A percentile compares a stretch with the other conserved stretches of the same genome.
phyloP scores from a whole-genome alignment of 1,139 yeast genomes.

The Komagataea norvegica region DNA sequence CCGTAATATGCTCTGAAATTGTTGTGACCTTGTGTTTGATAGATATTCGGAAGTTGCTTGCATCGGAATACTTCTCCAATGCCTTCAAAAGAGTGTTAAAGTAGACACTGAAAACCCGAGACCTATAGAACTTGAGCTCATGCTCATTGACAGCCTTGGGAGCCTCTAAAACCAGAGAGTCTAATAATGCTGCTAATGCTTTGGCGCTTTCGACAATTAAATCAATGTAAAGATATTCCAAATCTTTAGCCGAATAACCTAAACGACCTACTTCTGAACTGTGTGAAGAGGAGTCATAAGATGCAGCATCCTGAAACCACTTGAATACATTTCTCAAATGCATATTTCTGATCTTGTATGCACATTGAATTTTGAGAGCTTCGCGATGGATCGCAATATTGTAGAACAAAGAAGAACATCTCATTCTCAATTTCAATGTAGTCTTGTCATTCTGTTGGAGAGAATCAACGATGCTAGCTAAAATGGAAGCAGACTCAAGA shows the following conservation, averaged over 20 bases:
- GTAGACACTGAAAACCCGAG: constrained; percentile 64
- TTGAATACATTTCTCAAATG: constrained; percentile 56
- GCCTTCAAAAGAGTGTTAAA: constrained; percentile 69
- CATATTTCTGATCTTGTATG: constrained; percentile 52
- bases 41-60: constrained; percentile 32
- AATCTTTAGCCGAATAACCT: constrained; percentile 33
- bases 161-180: constrained; percentile 53
- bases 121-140: constrained; percentile 54
- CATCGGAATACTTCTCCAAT: constrained; percentile 51
- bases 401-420: constrained; percentile 52
- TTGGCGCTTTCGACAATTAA: constrained; percentile 63
- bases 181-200: constrained; percentile 51
- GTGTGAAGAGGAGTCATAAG: constrained; percentile 27
- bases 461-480: constrained; percentile 34
- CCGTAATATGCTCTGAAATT: constrained; percentile 63
- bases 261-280: constrained; percentile 11
- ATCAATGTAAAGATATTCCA: constrained; percentile 55
- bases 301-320: constrained; percentile 60
- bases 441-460: constrained; percentile 33
- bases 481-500: constrained; percentile 33
- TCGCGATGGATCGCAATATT: constrained; percentile 44
- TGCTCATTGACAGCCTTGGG: constrained; percentile 56
- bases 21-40: constrained; percentile 49
- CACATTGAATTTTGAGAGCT: constrained; percentile 48
- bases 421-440: constrained; percentile 47